Base-by-base conservation (phyloP, 1,139 yeast genomes). In the Yamadazyma friedrichii region DNA sequence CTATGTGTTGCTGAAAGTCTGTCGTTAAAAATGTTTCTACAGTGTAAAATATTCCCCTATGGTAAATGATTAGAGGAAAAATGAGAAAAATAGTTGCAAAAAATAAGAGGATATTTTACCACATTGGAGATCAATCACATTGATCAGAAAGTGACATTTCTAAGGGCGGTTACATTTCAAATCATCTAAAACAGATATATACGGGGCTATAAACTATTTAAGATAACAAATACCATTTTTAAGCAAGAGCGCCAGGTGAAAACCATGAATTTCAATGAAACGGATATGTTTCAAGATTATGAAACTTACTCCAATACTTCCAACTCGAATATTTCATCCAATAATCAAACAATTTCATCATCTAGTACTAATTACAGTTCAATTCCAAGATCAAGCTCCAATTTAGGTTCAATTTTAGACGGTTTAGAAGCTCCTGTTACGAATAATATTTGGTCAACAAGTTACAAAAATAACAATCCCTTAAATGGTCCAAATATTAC, bases 361-460 rank as follows among this genome's bases (percentile, higher is more conserved):
- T 29, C 39, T 6, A 15, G 22, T 6, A 31, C 26, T 11, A 26
- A 31, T 12, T 38, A 35, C 9, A 31, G 24, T 39, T 52, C 52
- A 29, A 54, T 61, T 3, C 58, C 60, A 20, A 46, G 58, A 28
- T 51, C 67, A 1, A 44, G 58, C 9, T 47, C 51, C 3, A 46
- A 51, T 4, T 47, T 61, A n/a, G 56, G 52, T 33, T 45, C 56
- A 1, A 51, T 58, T 31, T 8, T 41, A 48, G 33, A 38, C 37
- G 8, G 45, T 42, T 22, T 48, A 41, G 37, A 41, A 49, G 2
- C 12, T 5, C 33, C 33, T 3, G 12, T 17, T 13, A 16, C 10
- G 2, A 4, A 16, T 3, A 60, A 51, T 38, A 62, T 63, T 17
- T 63, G 68, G 67, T 51, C 61, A 3, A 33, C 49, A 8, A 35